Evolutionary conservation across 2,329 filamentous ascomycete species (phyloP).

Genomic region (Ophiobolus disseminans): DNA sequence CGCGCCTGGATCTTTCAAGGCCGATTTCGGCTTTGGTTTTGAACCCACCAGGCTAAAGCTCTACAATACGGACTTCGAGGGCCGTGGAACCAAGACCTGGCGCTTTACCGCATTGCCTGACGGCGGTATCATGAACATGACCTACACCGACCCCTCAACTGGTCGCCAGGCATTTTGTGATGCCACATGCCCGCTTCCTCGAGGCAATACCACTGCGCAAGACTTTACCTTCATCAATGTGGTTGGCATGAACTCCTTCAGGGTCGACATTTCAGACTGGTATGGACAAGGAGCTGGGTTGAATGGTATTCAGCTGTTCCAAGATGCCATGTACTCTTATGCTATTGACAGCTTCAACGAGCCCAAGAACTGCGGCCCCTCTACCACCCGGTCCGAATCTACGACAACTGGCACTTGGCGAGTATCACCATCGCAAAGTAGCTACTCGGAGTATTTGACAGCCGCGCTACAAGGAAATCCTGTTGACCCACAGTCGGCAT

Average conservation of each 20-base stretch:
- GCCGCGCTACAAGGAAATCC: conserved; percentile 66
- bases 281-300: conserved; percentile 87
- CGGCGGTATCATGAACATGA: conserved; percentile 94
- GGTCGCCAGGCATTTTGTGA: conserved; percentile 77
- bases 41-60: conserved; percentile 85
- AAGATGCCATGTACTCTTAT: conserved; percentile 83
- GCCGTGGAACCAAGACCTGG: conserved; percentile 86
- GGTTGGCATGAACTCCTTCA: conserved; percentile 87
- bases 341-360: conserved; percentile 90
- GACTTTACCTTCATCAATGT: conserved; percentile 94
- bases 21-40: conserved; percentile 82
- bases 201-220: conserved; percentile 73
- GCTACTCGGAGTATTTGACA: conserved; percentile 78
- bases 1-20: conserved; percentile 81
- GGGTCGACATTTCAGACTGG: conserved; percentile 84
- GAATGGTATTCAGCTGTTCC: conserved; percentile 83
- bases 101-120: conserved; percentile 85
- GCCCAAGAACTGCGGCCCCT: conserved; percentile 74
- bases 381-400: conserved; percentile 63
- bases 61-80: conserved; percentile 84
- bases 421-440: conserved; percentile 70
- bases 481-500: conserved; percentile 64
- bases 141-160: conserved; percentile 76
- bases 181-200: conserved; percentile 80
- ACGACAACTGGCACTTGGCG: conserved; percentile 78